phyloP scores from a whole-genome alignment of 768 basidiomycete genomes.

The Boletus rubroflammeus region DNA sequence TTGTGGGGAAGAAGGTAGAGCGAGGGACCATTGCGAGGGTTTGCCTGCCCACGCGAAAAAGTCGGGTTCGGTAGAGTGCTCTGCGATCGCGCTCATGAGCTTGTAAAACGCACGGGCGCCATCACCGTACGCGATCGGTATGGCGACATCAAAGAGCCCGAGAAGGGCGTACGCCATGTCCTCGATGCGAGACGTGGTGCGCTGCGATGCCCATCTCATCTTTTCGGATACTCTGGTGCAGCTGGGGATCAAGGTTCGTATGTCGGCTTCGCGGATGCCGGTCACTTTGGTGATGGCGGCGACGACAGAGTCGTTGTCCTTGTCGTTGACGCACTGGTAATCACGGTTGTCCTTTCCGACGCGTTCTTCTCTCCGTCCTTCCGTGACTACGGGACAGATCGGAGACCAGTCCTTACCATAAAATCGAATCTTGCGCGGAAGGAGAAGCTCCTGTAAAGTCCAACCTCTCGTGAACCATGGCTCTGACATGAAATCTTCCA shows the following conservation, averaged over 20 bases:
- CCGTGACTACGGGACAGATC: slow-evolving; percentile 10
- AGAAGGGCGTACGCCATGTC: slow-evolving; percentile 25
- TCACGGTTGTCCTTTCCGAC: slow-evolving; percentile 2
- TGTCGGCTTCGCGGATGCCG: slow-evolving; percentile 19
- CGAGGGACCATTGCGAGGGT: slow-evolving; percentile 25
- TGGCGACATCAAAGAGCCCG: slow-evolving; percentile 20
- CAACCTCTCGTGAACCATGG: slow-evolving; percentile 25
- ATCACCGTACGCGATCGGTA: slow-evolving; percentile 25
- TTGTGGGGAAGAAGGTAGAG: slow-evolving; percentile 20
- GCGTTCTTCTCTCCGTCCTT: slow-evolving; percentile 19
- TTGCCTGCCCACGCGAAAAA: slow-evolving; percentile 23
- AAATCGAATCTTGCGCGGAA: slow-evolving; percentile 22
- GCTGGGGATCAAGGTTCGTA: slow-evolving; percentile 18
- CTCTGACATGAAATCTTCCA: slow-evolving; percentile 23
- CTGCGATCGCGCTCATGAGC: slow-evolving; percentile 16
- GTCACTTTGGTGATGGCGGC: slow-evolving; percentile 16
- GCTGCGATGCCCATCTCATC: slow-evolving; percentile 25
- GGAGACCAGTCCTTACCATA: slow-evolving; percentile 25
- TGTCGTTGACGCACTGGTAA: slow-evolving; percentile 23
- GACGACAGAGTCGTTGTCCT: slow-evolving; percentile 17
- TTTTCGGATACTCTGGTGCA: slow-evolving; percentile 21
- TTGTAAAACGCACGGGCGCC: slow-evolving; percentile 22
- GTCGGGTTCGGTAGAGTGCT: slow-evolving; percentile 17
- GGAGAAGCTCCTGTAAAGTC: slow-evolving; percentile 24
- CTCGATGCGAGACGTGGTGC: slow-evolving; percentile 20